Conservation (phyloP, 2,329 filamentous ascomycete species). For the Colletotrichum scovillei region DNA sequence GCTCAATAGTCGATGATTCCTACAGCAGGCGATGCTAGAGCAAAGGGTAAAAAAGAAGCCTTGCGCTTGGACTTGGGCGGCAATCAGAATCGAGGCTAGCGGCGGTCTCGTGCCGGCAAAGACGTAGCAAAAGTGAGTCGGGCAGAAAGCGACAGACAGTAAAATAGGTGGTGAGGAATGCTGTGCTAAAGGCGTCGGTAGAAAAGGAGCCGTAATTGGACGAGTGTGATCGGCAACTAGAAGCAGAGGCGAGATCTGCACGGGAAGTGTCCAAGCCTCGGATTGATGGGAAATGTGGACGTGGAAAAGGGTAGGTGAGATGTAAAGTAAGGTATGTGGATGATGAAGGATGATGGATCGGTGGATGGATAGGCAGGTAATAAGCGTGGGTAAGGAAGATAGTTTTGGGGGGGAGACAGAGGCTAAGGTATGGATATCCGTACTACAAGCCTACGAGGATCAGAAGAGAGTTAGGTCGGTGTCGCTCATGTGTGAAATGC, state of each 20-base stretch:
- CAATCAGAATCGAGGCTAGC: conserved; percentile 4
- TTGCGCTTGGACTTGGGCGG: conserved; percentile 1
- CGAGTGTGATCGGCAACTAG: conserved; percentile 30
- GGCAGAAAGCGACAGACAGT: conserved; percentile 9
- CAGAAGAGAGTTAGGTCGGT: not conserved
- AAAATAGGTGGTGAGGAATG: too few relatives aligned
- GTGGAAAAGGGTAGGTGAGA: conserved; percentile 7
- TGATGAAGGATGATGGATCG: not conserved
- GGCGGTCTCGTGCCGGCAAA: not conserved
- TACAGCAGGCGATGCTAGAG: not conserved
- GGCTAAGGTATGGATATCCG: not conserved
- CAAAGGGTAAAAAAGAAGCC: not conserved
- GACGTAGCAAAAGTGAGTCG: not conserved
- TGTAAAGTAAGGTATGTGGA: conserved; percentile 15
- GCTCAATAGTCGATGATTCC: not conserved
- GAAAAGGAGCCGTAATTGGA: conserved; percentile 20
- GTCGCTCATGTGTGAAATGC: conserved; percentile 1
- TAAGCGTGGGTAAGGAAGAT: conserved; percentile 40
- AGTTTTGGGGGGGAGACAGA: not conserved
- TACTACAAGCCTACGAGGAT: conserved; percentile 28
- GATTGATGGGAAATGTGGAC: not conserved
- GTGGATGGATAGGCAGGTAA: not conserved
- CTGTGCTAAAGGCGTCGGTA: conserved; percentile 2
- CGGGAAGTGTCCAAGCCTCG: conserved; percentile 17
- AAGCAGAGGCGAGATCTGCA: conserved; percentile 25